These are phyloP conservation scores for Aureobasidium lini DNA, from an alignment of 2,329 filamentous ascomycete species.

Conservation along the genomic window DNA sequence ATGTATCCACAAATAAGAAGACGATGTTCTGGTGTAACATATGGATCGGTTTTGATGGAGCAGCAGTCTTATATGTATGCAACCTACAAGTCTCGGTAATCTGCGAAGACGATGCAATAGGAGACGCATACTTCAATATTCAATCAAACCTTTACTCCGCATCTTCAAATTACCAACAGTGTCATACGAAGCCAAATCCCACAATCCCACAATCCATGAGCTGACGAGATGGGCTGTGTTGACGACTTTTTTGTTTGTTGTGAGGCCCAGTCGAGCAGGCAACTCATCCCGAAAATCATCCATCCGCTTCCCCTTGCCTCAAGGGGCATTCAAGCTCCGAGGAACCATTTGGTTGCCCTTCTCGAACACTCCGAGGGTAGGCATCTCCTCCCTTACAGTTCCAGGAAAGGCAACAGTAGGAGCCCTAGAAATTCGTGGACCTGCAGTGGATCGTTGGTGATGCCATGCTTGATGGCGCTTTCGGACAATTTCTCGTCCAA, in stretches of 20 bases:
- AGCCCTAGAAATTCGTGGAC: neutral
- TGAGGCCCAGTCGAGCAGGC: slow-evolving; percentile 1
- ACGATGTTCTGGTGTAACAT: neutral
- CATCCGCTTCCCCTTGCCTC: neutral
- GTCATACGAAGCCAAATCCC: neutral
- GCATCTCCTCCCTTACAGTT: neutral
- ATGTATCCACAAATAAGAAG: neutral
- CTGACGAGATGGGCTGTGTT: neutral
- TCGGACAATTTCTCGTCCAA: neutral
- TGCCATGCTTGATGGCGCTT: neutral
- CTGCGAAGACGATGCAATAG: neutral
- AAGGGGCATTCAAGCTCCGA: neutral
- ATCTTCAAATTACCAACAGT: neutral
- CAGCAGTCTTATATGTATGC: neutral
- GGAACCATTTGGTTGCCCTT: neutral
- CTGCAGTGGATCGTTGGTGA: neutral
- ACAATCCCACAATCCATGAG: neutral
- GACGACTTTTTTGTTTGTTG: neutral
- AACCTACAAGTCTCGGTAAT: neutral
- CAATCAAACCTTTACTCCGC: slow-evolving; percentile 3
- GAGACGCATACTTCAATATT: neutral
- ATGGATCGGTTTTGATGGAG: too few relatives aligned
- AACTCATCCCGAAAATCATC: neutral
- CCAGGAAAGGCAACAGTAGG: neutral
- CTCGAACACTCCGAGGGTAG: neutral